Conservation (phyloP, 371 early-diverging fungal genomes). For the Syncephalastrum racemosum region DNA sequence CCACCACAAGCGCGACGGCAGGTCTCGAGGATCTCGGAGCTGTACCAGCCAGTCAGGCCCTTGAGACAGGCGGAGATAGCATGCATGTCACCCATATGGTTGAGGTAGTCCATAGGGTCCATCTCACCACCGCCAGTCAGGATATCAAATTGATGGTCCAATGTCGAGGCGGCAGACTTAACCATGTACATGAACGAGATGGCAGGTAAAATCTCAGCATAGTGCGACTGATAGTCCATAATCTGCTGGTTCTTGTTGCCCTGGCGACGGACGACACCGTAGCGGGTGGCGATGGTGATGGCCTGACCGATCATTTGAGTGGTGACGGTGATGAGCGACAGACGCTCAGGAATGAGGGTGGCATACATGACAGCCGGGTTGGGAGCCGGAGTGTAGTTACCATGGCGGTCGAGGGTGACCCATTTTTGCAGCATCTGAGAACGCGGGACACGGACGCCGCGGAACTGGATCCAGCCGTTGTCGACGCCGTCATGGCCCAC, state of each 20-base stretch:
- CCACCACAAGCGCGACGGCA: constrained; percentile 64
- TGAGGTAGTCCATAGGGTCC: constrained; percentile 44
- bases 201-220: constrained; percentile 58
- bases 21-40: constrained; percentile 56
- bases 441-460: constrained; percentile 83
- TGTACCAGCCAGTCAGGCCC: constrained; percentile 58
- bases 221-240: constrained; percentile 69
- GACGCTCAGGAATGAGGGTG: constrained; percentile 68
- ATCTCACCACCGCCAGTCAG: constrained; percentile 42
- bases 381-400: constrained; percentile 59
- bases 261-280: constrained; percentile 67
- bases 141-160: constrained; percentile 30
- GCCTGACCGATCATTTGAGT: constrained; percentile 49
- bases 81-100: constrained; percentile 63
- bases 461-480: constrained; percentile 95
- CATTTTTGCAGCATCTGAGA: constrained; percentile 77
- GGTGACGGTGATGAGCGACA: constrained; percentile 45
- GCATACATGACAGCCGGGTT: constrained; percentile 64
- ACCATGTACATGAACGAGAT: constrained; percentile 61
- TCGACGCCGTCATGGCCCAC: constrained; percentile 82
- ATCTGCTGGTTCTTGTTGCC: constrained; percentile 66
- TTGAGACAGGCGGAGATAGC: constrained; percentile 59
- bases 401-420: constrained; percentile 60
- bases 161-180: constrained; percentile 12
- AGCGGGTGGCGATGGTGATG: constrained; percentile 66